Conservation (phyloP, 2,329 filamentous ascomycete species). For the Lasiodiplodia gonubiensis region DNA sequence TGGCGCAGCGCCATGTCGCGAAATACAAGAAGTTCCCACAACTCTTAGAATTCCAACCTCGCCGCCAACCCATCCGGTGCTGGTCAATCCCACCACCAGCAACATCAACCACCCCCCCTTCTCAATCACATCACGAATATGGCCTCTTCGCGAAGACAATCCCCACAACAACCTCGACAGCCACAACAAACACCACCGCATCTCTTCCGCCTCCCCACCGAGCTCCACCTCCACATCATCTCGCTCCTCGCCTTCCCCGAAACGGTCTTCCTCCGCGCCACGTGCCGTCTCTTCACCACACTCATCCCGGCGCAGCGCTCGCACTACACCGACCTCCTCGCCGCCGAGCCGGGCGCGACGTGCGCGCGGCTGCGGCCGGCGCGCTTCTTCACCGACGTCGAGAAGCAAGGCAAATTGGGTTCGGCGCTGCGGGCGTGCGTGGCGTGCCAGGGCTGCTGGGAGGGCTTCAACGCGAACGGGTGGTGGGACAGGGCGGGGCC, state of each 20-base stretch:
- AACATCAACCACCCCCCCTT: not conserved
- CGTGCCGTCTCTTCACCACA: not conserved
- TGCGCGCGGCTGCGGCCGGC: not conserved
- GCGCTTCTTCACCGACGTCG: not conserved
- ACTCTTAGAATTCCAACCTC: not conserved
- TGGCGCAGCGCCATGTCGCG: not conserved
- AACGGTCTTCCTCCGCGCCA: not conserved
- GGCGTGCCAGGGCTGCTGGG: not conserved
- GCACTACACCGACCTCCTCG: not conserved
- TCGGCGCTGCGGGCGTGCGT: not conserved
- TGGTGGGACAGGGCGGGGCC: too few relatives aligned
- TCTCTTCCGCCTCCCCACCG: slow-evolving; percentile 8
- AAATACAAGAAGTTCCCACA: not conserved
- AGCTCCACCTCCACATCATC: not conserved
- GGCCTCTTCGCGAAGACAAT: not conserved
- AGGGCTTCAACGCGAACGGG: not conserved
- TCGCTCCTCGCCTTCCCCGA: not conserved
- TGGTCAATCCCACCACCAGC: not conserved
- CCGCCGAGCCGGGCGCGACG: not conserved
- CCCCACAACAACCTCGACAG: not conserved
- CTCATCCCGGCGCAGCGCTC: not conserved
- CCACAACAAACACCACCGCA: not conserved
- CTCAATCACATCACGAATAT: too few relatives aligned
- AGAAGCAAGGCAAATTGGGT: too few relatives aligned
- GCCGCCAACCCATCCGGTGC: not conserved